A percentile compares a stretch with the other conserved stretches of the same genome.
These are phyloP conservation scores for Lotmaria passim DNA, from an alignment of 208 protist species.

Conservation along the genomic window DNA sequence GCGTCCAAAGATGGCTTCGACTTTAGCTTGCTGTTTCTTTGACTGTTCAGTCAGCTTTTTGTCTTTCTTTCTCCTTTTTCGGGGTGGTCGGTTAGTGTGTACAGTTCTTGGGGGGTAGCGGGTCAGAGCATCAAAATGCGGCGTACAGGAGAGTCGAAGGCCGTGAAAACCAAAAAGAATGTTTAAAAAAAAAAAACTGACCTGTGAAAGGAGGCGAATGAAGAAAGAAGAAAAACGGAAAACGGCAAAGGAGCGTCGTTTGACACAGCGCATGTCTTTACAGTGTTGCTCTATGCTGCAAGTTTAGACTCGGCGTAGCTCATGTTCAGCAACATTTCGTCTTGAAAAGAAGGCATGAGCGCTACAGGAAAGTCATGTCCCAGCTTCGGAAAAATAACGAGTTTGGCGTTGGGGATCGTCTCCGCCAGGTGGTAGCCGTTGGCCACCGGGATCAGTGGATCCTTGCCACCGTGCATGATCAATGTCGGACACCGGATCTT, in stretches of 20 bases:
- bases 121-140: too few species aligned
- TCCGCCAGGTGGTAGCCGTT: constrained; percentile 65
- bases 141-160: too few species aligned
- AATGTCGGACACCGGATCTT: constrained; percentile 53
- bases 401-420: constrained; percentile 54
- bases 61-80: too few species aligned
- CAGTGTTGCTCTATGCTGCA: not conserved
- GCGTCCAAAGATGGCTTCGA: too few species aligned
- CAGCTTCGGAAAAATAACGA: constrained; percentile 72
- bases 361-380: constrained; percentile 59
- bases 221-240: constrained; percentile 5
- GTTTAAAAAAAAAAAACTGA: not conserved
- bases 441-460: constrained; percentile 65
- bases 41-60: too few species aligned
- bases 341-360: constrained; percentile 42
- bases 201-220: not conserved
- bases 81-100: too few species aligned
- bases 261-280: too few species aligned
- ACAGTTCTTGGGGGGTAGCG: too few species aligned
- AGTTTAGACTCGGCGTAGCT: not conserved
- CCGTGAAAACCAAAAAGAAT: too few species aligned
- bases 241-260: not conserved
- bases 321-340: constrained; percentile 65
- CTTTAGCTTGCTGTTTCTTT: too few species aligned
- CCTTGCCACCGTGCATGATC: constrained; percentile 70